Evolutionary conservation across 192 early-diverging fungal species (phyloP).

Genomic region (Podila minutissima): DNA sequence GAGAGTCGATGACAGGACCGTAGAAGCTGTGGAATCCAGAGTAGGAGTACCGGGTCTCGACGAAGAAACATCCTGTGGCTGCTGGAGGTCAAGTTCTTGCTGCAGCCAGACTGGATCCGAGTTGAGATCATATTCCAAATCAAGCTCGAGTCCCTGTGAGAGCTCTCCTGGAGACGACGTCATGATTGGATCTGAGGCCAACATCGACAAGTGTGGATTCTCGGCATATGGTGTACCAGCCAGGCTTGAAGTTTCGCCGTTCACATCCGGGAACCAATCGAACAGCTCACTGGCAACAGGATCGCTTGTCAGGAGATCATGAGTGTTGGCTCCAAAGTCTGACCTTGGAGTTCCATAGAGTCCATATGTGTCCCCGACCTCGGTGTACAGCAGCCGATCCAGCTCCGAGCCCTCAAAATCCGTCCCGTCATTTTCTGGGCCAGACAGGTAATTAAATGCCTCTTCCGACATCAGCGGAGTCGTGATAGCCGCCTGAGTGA

Average conservation of each 20-base stretch:
- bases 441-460: not conserved
- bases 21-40: conserved; percentile 14
- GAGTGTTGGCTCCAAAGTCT: conserved; percentile 1
- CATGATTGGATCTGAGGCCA: conserved; percentile 26
- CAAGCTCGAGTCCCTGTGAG: conserved; percentile 20
- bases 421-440: conserved; percentile 3
- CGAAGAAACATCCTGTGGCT: conserved; percentile 1
- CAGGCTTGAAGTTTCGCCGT: not conserved
- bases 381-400: conserved; percentile 37
- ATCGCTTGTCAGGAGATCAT: conserved; percentile 15
- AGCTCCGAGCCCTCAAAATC: conserved; percentile 31
- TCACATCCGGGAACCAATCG: conserved; percentile 37
- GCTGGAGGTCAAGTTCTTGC: conserved; percentile 23
- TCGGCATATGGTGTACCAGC: no score
- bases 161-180: conserved; percentile 33
- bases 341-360: conserved; percentile 28
- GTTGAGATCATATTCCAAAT: conserved; percentile 20
- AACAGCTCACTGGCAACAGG: conserved; percentile 15
- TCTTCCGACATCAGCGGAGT: not conserved
- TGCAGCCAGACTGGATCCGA: conserved; percentile 23
- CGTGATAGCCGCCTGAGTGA: not conserved
- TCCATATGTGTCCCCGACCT: conserved; percentile 30
- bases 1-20: conserved; percentile 9
- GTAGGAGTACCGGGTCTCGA: conserved; percentile 28
- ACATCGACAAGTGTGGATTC: conserved; percentile 16